Evolutionary conservation across 2,329 filamentous ascomycete species (phyloP).

Genomic region (Fusarium mangiferae): DNA sequence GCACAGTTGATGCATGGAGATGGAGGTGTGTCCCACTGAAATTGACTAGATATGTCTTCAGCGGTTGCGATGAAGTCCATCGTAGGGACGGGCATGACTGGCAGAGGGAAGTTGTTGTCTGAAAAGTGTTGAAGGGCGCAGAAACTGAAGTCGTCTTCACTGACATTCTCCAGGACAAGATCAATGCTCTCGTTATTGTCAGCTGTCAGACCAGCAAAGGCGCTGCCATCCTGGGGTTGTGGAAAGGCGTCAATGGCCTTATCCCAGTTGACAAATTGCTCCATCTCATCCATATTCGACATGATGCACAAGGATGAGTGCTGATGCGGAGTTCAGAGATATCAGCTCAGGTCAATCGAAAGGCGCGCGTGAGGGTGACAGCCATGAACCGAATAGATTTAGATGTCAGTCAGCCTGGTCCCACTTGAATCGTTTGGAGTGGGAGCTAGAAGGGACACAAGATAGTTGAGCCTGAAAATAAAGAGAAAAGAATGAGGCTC

Average conservation of each 20-base stretch:
- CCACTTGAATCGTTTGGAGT: conserved; percentile 21
- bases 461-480: conserved; percentile 15
- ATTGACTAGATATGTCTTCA: conserved; percentile 27
- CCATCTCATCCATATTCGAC: conserved; percentile 62
- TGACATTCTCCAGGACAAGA: conserved; percentile 64
- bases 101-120: conserved; percentile 50
- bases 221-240: conserved; percentile 46
- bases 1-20: conserved; percentile 64
- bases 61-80: conserved; percentile 42
- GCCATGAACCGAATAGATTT: conserved; percentile 14
- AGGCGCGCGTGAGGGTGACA: conserved; percentile 37
- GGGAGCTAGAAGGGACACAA: conserved; percentile 9
- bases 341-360: conserved; percentile 36
- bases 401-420: conserved; percentile 15
- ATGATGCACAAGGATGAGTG: conserved; percentile 39
- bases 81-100: conserved; percentile 46
- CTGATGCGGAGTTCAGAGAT: conserved; percentile 21
- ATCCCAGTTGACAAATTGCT: conserved; percentile 74
- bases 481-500: conserved; percentile 16
- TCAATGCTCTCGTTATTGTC: conserved; percentile 56
- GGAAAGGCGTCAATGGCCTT: conserved; percentile 55
- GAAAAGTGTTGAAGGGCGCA: conserved; percentile 68
- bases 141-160: conserved; percentile 70
- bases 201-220: conserved; percentile 50
- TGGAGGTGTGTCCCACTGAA: conserved; percentile 55